Evolutionary conservation across 202 grass and related monocot species (phyloP).

Genomic region (Zoysia matrella): DNA sequence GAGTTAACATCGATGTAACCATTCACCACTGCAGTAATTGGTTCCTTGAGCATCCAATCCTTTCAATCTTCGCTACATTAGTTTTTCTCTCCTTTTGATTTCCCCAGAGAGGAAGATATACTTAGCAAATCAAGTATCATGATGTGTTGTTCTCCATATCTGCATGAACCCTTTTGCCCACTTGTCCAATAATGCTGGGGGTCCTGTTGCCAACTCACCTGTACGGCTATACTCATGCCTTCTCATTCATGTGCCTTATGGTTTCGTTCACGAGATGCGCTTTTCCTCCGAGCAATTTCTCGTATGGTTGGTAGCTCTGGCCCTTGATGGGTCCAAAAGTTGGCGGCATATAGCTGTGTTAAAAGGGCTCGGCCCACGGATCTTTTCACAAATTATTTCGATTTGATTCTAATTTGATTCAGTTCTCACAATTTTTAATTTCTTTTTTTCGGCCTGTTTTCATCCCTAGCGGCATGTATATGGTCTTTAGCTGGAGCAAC

Average conservation of each 20-base stretch:
- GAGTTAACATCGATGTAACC: too few relatives aligned
- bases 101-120: not conserved
- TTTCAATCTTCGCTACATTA: too few relatives aligned
- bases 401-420: too few relatives aligned
- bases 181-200: constrained; percentile 35
- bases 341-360: not conserved
- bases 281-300: not conserved
- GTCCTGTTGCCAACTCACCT: constrained; percentile 33
- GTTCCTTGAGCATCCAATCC: too few relatives aligned
- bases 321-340: constrained; percentile 6
- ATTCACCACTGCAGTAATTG: too few relatives aligned
- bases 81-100: too few relatives aligned
- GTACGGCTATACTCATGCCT: not conserved
- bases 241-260: constrained; percentile 16
- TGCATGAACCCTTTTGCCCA: constrained; percentile 10
- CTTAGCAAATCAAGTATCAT: not conserved
- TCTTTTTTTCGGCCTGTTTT: too few relatives aligned
- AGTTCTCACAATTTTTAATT: too few relatives aligned
- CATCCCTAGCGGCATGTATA: too few relatives aligned
- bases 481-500: too few relatives aligned
- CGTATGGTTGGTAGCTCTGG: constrained; percentile 29
- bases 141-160: constrained; percentile 7
- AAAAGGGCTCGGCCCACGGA: too few relatives aligned
- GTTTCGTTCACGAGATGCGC: not conserved
- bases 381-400: too few relatives aligned